Evolutionary conservation across 176 grass and related monocot genomes (phyloP), one percentile per base, ranked within the genome.

Genomic region (Cymbopogon citratus): DNA sequence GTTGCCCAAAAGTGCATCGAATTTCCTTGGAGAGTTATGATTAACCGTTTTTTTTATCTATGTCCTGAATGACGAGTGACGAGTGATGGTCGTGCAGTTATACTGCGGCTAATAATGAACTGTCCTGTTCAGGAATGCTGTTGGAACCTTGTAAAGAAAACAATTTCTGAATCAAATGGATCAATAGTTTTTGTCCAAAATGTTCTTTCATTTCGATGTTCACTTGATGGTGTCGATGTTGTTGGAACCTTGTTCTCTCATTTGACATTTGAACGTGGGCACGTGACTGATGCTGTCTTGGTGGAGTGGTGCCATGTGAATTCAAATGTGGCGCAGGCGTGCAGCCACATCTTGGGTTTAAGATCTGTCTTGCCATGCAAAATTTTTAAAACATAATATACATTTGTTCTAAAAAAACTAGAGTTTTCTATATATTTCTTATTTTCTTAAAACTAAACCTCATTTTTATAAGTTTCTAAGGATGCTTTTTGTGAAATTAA

Each of bases 1-100:
- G 89, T 73, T 88, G 82, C n/a, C n/a, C n/a, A n/a, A n/a, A n/a
- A n/a, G n/a, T 76, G 87, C 76, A 89, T 78, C 80, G 54, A 23
- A 85, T 80, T 69, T 80, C 29, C 43, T 43, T 73, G 6, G 40
- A 3, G 61, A 71, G 44, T 75, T 40, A 24, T 66, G 45, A 49
- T 38, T 33, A 71, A 65, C 43, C 73, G 41, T 67, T 81, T 33
- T 63, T 24, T 54, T 34, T 54, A 52, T 80, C 36, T 65, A 57
- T 61, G 63, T 63, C 51, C 48, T 69, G 69, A 73, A 80, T 67
- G 67, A 65, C 10, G 80, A 36, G 48, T 62, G n/a, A n/a, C n/a
- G 25, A 21, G 57, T 27, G 16, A 27, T 10, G 69, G 38, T 76
- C 31, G 15, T 44, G 66, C 15, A 73, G 62, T 67, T 76, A 68